Conservation (phyloP, 305 asterid genomes). For the Fraxinus baroniana region DNA sequence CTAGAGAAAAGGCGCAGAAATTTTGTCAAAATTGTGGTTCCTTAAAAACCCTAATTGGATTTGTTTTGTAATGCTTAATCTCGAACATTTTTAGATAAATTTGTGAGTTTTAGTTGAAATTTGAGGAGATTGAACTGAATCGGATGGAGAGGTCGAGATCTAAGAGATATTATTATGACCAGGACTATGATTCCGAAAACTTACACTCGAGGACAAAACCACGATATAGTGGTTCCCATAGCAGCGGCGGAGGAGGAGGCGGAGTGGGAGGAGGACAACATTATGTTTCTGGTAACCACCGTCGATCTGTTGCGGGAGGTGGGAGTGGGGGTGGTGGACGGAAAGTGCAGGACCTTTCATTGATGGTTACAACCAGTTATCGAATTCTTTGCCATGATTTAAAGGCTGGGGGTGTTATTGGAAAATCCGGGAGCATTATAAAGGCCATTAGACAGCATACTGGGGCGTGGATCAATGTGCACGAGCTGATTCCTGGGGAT, state of each 20-base stretch:
- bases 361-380: slow-evolving; percentile 81
- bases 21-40: background rate
- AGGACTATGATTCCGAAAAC: slow-evolving; percentile 73
- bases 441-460: slow-evolving; percentile 92
- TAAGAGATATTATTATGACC: slow-evolving; percentile 81
- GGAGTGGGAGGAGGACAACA: slow-evolving; percentile 40
- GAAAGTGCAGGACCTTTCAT: slow-evolving; percentile 54
- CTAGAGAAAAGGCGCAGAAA: background rate
- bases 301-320: slow-evolving; percentile 38
- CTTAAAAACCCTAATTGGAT: background rate
- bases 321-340: slow-evolving; percentile 34
- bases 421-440: slow-evolving; percentile 87
- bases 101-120: background rate
- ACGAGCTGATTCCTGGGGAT: slow-evolving; percentile 77
- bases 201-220: slow-evolving; percentile 57
- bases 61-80: background rate
- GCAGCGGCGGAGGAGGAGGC: slow-evolving; percentile 43
- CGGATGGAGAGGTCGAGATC: slow-evolving; percentile 92
- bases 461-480: slow-evolving; percentile 97
- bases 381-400: slow-evolving; percentile 79
- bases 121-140: background rate
- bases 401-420: slow-evolving; percentile 95
- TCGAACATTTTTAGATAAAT: background rate
- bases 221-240: slow-evolving; percentile 59
- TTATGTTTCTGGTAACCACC: slow-evolving; percentile 47